Base-by-base conservation (phyloP, 495 filamentous ascomycete species). In the Daldinia childiae region DNA sequence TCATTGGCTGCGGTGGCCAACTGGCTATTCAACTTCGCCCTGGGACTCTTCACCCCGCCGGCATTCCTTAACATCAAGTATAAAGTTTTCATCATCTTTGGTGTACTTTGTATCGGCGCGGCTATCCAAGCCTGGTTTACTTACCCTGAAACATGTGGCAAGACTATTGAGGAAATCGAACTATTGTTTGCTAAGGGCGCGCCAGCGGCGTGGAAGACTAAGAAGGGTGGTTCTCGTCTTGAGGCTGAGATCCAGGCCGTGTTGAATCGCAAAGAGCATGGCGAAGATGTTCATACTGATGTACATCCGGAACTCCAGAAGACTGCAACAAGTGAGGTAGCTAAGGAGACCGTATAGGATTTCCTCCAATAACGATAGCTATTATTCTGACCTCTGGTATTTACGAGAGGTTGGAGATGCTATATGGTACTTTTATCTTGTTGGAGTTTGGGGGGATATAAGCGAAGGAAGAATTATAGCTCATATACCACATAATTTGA, bases 11-110 rank as follows among this genome's bases (percentile, higher is more conserved):
- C 90, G 0, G 82, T 89, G 26, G 87, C 86, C 3, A 93, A 94
- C 79, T 92, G 90, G 90, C 83, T 91, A 15, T 93, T 92, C 83
- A 92, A 92, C 81, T 92, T 92, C 71, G 90, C 90, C 0, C 78
- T 93, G 4, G 90, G 88, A 4, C 84, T 90, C 74, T 92, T 92
- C 76, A 86, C 90, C 4, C 89, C 91, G 1, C 89, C 90, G 0
- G 89, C 86, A 0, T 91, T 94, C 77, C 80, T 84, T 63, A 92
- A 91, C 77, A 93, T 93, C 71, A 83, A 84, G 41, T 93, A 90
- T 84, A 90, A 89, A 77, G 82, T 86, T 0, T 93, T 92, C 65
- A 90, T 93, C 69, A 89, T 94, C 66, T 93, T 93, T 61, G 91
- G 91, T 1, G 84, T 89, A 0, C 86, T 93, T 19, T 93, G 90